These are phyloP conservation scores for Fremontodendron californicum DNA, from an alignment of 345 rosid species.

Conservation along the genomic window DNA sequence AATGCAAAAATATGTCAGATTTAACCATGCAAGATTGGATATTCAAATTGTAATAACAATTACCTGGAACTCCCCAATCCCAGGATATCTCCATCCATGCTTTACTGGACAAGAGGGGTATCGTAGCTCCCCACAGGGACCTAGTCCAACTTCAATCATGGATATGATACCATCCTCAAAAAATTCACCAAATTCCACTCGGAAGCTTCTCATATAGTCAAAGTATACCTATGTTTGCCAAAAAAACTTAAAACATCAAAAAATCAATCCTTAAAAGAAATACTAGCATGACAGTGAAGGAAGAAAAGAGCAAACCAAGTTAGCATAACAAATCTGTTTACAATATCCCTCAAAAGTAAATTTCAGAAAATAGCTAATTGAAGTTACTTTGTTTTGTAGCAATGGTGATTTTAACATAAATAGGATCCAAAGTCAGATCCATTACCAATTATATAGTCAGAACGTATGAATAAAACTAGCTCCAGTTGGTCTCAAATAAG, in stretches of 20 bases:
- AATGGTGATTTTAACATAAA: not conserved
- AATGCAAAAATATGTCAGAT: not conserved
- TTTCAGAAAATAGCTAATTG: constrained; percentile 7
- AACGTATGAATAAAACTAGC: not conserved
- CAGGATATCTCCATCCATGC: constrained; percentile 99
- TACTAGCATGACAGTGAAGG: not conserved
- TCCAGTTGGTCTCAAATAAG: constrained; percentile 2
- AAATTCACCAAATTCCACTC: constrained; percentile 75
- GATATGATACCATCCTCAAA: constrained; percentile 66
- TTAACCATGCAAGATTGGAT: constrained; percentile 7
- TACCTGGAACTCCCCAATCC: constrained; percentile 99
- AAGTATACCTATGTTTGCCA: constrained; percentile 72
- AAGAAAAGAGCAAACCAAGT: not conserved
- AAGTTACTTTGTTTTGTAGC: not conserved
- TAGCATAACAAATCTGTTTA: not conserved
- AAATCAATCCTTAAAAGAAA: not conserved
- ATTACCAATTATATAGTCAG: not conserved
- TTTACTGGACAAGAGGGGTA: constrained; percentile 94
- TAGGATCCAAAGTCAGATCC: not conserved
- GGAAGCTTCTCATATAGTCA: constrained; percentile 95
- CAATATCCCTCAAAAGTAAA: constrained; percentile 8
- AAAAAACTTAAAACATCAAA: constrained; percentile 3
- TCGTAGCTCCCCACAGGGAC: constrained; percentile 93
- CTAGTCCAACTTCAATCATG: constrained; percentile 87
- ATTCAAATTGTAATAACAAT: constrained; percentile 8